phyloP scores from a whole-genome alignment of 208 protist genomes.

The Trypanosoma scelopori region DNA sequence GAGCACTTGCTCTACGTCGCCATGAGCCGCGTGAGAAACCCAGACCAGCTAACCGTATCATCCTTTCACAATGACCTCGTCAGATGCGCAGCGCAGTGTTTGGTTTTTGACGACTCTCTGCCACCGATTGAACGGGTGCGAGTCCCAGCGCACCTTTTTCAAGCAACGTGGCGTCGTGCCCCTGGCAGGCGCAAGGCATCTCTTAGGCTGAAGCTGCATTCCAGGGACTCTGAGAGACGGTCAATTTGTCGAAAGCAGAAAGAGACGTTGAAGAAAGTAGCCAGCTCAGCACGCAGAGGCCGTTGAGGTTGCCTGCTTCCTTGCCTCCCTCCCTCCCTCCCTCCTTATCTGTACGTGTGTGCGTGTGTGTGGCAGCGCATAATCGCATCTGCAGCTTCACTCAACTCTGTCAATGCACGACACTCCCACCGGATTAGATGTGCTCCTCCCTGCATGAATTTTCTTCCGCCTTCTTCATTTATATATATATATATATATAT shows the following conservation, averaged over 20 bases:
- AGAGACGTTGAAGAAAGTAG: conserved; percentile 16
- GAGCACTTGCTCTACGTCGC: conserved; percentile 88
- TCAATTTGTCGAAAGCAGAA: conserved; percentile 15
- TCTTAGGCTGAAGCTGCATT: conserved; percentile 28
- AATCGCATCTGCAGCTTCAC: too few relatives aligned
- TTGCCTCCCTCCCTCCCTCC: too few relatives aligned
- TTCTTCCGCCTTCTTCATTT: conserved; percentile 9
- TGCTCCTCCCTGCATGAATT: neutral
- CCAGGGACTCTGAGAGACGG: conserved; percentile 1
- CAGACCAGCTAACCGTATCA: conserved; percentile 77
- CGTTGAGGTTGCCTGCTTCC: conserved; percentile 11
- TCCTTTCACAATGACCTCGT: conserved; percentile 61
- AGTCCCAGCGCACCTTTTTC: conserved; percentile 58
- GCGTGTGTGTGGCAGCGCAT: too few relatives aligned
- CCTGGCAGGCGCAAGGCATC: conserved; percentile 50
- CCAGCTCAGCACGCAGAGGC: neutral
- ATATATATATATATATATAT: too few relatives aligned
- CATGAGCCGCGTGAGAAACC: conserved; percentile 85
- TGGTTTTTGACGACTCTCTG: conserved; percentile 80
- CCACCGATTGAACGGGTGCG: conserved; percentile 42
- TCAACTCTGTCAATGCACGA: too few relatives aligned
- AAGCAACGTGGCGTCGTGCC: conserved; percentile 57
- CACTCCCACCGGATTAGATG: too few relatives aligned
- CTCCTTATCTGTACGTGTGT: too few relatives aligned
- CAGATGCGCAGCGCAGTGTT: conserved; percentile 57